Conservation (phyloP, 2,329 filamentous ascomycete genomes). For the Delphinella strobiligena region DNA sequence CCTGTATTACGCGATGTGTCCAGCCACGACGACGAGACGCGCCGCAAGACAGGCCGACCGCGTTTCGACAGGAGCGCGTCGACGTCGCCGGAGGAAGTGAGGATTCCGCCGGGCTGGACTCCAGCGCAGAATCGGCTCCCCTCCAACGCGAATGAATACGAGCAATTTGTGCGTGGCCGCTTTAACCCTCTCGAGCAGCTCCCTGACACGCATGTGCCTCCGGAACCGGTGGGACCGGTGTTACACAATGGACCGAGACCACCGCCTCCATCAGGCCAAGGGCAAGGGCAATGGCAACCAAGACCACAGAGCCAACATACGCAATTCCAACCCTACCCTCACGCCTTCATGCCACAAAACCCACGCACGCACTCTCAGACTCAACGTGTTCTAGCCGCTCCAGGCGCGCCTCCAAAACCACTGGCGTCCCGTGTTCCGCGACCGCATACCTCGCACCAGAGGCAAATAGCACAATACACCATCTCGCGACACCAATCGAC, state of each 20-base stretch:
- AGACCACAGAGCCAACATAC: neutral
- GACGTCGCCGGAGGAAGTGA: neutral
- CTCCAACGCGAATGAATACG: conserved; percentile 5
- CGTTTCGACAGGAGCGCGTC: neutral
- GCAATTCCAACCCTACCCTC: neutral
- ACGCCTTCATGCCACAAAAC: neutral
- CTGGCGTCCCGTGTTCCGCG: neutral
- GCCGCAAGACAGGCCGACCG: neutral
- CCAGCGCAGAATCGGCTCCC: conserved; percentile 5
- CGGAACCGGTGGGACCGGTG: neutral
- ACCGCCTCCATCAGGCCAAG: too few relatives aligned
- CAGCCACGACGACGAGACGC: conserved; percentile 1
- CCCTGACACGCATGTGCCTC: conserved; percentile 2
- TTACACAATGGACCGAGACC: neutral
- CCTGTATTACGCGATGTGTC: neutral
- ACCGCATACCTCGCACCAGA: neutral
- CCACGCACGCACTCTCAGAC: neutral
- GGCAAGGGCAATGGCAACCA: too few relatives aligned
- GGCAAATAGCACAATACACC: neutral
- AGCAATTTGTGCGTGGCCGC: neutral
- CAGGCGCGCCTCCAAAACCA: neutral
- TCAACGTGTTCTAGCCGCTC: neutral
- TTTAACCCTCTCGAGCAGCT: conserved; percentile 3
- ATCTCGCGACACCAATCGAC: neutral
- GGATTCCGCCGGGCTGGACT: neutral